These are phyloP conservation scores for Pseudocercospora pini-densiflorae DNA, from an alignment of 2,329 filamentous ascomycete species.

Conservation along the genomic window DNA sequence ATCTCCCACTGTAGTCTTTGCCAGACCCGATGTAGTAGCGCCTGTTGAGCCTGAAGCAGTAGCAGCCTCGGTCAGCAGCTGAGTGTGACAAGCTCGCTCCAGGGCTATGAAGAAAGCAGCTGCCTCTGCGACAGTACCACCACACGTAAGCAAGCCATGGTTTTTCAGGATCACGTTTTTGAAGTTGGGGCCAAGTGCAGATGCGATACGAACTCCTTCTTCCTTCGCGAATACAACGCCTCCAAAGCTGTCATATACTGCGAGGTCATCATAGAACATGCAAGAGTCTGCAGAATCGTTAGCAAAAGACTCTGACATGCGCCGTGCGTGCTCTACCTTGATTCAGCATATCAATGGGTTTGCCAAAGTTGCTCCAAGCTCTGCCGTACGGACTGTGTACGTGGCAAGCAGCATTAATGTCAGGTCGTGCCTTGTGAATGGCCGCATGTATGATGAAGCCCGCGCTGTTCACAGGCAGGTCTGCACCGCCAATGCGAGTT, in stretches of 20 bases:
- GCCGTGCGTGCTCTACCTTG: conserved; percentile 31
- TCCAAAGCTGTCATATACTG: conserved; percentile 46
- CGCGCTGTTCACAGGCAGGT: conserved; percentile 43
- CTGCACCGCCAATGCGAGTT: conserved; percentile 43
- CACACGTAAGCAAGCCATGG: conserved; percentile 46
- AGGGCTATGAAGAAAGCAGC: conserved; percentile 47
- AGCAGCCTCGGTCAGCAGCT: conserved; percentile 44
- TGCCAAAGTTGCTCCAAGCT: conserved; percentile 48
- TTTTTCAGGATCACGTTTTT: conserved; percentile 47
- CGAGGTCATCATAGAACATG: conserved; percentile 45
- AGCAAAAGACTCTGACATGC: background rate
- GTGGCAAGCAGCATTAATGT: conserved; percentile 44
- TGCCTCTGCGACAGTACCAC: conserved; percentile 45
- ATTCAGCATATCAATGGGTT: conserved; percentile 49
- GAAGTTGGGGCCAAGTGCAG: conserved; percentile 37
- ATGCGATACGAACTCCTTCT: conserved; percentile 51
- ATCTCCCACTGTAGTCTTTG: conserved; percentile 42
- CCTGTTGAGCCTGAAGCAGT: background rate
- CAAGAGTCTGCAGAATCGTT: conserved; percentile 37
- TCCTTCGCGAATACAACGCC: conserved; percentile 50
- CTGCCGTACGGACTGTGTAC: conserved; percentile 50
- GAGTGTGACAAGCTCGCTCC: conserved; percentile 46
- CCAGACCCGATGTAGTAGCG: conserved; percentile 34
- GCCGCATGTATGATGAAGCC: conserved; percentile 27
- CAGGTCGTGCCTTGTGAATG: conserved; percentile 24